A percentile compares a stretch with the other conserved stretches of the same genome.
Conservation (phyloP, 495 filamentous ascomycete species). For the Neurospora cerealis region DNA sequence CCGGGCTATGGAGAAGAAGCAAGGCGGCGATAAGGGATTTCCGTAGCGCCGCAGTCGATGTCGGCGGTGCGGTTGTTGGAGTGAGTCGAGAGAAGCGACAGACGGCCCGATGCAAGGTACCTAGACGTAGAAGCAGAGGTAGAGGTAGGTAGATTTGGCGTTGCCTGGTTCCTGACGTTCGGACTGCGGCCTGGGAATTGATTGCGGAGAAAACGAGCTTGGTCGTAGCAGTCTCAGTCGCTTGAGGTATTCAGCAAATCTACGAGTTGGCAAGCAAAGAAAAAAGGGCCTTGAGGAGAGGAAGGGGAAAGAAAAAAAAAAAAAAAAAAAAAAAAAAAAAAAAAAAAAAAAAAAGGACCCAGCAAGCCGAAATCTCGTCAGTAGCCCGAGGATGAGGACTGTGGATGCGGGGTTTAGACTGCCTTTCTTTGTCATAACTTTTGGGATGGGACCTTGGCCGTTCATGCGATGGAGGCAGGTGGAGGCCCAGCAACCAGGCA, state of each 20-base stretch:
- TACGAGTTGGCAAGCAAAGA: not conserved
- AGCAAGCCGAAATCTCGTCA: not conserved
- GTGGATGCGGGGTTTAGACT: not conserved
- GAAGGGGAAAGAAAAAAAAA: not conserved
- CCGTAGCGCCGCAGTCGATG: not conserved
- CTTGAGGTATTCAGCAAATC: not conserved
- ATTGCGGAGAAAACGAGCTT: not conserved
- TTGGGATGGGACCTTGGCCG: not conserved
- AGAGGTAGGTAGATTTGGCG: not conserved
- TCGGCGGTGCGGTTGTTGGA: not conserved
- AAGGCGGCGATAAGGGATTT: not conserved
- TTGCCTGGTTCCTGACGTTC: not conserved
- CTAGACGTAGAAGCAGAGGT: not conserved
- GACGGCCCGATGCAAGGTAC: not conserved
- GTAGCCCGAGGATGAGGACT: not conserved
- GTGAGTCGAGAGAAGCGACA: not conserved
- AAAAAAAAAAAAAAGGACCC: not conserved
- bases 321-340: not conserved
- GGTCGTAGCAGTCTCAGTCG: not conserved
- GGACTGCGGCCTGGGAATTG: not conserved
- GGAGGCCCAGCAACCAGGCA: not conserved
- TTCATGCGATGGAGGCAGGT: not conserved
- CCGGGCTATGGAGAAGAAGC: not conserved
- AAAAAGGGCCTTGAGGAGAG: not conserved
- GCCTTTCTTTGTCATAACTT: not conserved